Percentiles rank a stretch among this genome's conserved stretches.
These are phyloP conservation scores for Solanum corneliomulleri DNA, from an alignment of 257 asterid genomes.

Conservation along the genomic window DNA sequence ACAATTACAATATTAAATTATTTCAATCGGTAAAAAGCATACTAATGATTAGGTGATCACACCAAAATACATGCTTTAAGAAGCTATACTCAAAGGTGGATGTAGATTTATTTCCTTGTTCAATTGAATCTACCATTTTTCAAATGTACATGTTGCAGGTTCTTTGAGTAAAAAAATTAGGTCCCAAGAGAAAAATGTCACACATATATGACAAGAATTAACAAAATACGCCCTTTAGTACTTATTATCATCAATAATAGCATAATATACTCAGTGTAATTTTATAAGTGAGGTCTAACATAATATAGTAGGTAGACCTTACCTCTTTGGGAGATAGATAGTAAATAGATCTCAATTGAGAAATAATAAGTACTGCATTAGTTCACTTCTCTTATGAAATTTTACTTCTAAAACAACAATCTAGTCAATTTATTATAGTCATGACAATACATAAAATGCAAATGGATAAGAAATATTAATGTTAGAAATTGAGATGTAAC, in stretches of 20 bases:
- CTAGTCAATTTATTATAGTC: not conserved
- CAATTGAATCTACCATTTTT: not conserved
- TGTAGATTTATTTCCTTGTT: not conserved
- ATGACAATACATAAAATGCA: not conserved
- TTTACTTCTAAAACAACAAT: not conserved
- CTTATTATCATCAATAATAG: not conserved
- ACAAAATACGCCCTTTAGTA: not conserved
- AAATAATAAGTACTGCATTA: not conserved
- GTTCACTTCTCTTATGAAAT: not conserved
- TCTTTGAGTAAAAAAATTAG: too few species aligned
- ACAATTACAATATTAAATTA: not conserved
- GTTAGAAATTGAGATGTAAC: too few species aligned
- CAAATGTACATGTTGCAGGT: not conserved
- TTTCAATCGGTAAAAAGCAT: too few species aligned
- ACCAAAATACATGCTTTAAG: too few species aligned
- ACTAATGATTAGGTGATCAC: too few species aligned
- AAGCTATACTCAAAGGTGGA: not conserved
- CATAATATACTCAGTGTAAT: too few species aligned
- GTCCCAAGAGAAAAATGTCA: not conserved
- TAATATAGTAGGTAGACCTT: too few species aligned
- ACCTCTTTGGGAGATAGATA: not conserved
- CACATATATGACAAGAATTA: not conserved
- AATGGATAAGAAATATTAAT: not conserved
- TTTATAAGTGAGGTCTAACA: not conserved
- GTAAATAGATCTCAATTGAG: not conserved